Percentiles rank a stretch among this genome's conserved stretches.
phyloP scores from a whole-genome alignment of 176 grass and related monocot genomes.

The Triticum timopheevii region DNA sequence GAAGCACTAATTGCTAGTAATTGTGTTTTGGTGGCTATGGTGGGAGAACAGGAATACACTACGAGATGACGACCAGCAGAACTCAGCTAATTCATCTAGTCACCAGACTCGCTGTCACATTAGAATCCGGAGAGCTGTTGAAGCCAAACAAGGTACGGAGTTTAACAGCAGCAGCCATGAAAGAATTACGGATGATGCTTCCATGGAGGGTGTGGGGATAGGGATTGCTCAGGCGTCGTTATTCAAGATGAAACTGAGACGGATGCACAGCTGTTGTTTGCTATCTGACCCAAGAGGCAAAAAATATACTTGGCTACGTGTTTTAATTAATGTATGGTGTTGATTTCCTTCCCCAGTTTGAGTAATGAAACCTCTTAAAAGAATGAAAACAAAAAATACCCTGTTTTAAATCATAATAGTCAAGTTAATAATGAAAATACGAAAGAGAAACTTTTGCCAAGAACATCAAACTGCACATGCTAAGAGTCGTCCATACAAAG shows the following conservation, averaged over 20 bases:
- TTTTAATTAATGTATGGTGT: background rate
- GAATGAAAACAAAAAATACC: background rate
- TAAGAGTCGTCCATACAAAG: conserved; percentile 1
- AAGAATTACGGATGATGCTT: background rate
- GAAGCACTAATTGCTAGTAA: conserved; percentile 4
- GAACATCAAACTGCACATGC: background rate
- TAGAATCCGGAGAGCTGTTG: background rate
- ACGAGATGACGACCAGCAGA: background rate
- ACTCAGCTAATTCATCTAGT: background rate
- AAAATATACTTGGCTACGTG: background rate
- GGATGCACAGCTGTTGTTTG: background rate
- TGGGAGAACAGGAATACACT: background rate
- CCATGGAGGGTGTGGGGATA: background rate
- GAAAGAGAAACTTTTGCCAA: background rate
- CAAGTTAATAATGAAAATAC: background rate
- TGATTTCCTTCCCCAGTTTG: background rate
- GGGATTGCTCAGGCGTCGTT: background rate
- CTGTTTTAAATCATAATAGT: conserved; percentile 3
- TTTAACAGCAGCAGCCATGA: background rate
- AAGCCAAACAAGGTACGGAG: conserved; percentile 1
- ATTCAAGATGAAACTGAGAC: conserved; percentile 2
- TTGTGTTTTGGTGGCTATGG: conserved; percentile 6
- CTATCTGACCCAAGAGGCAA: background rate
- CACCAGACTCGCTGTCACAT: background rate
- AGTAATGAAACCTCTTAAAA: background rate